These are phyloP conservation scores for Fusarium begoniae DNA, from an alignment of 2,329 filamentous ascomycete genomes.

Conservation along the genomic window DNA sequence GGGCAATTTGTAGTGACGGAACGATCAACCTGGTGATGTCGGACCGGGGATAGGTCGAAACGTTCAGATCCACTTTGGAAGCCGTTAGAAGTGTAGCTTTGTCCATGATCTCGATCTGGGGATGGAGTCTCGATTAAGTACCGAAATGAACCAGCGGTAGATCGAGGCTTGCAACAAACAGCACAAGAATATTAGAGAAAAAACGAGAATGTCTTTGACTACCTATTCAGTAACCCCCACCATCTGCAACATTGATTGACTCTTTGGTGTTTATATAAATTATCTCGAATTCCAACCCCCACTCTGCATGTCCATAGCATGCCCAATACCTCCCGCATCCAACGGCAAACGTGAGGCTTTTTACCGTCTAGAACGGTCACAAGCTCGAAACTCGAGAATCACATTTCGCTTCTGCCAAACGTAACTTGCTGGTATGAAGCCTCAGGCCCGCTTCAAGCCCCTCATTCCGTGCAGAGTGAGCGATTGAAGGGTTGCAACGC, in stretches of 20 bases:
- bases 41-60: slow-evolving; percentile 44
- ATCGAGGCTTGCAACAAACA: background rate
- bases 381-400: slow-evolving; percentile 5
- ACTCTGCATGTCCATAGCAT: background rate
- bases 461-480: slow-evolving; percentile 5
- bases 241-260: background rate
- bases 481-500: slow-evolving; percentile 16
- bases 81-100: slow-evolving; percentile 52
- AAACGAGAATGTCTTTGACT: slow-evolving; percentile 2
- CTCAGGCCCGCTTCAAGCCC: slow-evolving; percentile 22
- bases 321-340: background rate
- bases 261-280: slow-evolving; percentile 36
- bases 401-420: slow-evolving; percentile 27
- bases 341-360: slow-evolving; percentile 27
- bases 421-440: slow-evolving; percentile 28
- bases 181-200: slow-evolving; percentile 1
- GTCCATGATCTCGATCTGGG: slow-evolving; percentile 44
- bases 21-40: slow-evolving; percentile 46
- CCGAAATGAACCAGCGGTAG: background rate
- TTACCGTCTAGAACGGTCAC: slow-evolving; percentile 3
- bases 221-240: background rate
- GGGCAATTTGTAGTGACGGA: slow-evolving; percentile 47
- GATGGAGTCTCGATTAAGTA: slow-evolving; percentile 12
- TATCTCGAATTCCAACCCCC: slow-evolving; percentile 1
- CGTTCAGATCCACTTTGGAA: slow-evolving; percentile 48